Evolutionary conservation across 331 rosid genomes (phyloP), one percentile per base, ranked within the genome.

Genomic region (Prunus yedoensis): DNA sequence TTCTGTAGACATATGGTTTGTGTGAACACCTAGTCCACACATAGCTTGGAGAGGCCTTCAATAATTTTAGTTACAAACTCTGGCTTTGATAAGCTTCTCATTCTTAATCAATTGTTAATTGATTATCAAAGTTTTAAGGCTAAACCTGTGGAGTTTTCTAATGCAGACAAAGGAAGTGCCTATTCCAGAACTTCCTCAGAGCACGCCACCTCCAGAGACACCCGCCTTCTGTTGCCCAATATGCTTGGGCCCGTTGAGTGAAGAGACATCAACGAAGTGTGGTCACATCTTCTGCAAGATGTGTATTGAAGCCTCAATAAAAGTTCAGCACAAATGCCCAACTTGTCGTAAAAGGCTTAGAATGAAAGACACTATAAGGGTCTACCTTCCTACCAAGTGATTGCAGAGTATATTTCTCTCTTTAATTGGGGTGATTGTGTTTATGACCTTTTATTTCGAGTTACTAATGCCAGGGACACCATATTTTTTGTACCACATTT

Each of bases 221-320:
- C 73, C 85, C 2, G 66, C 82, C 57, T 81, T 86, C 47, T 81
- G 71, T 21, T 86, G 90, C 66, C 72, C 86, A 10, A 83, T 86
- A 43, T 86, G 90, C 78, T 69, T 78, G 59, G 82, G 82, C 10
- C 67, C 76, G n/a, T 51, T 86, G 69, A 81, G 59, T 41, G 88
- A 86, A 74, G 90, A 68, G 52, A 86, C 86, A 46, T 83, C 90
- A 17, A 83, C 90, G 0, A 86, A 79, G 71, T 86, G 90, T 41
- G 90, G 90, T 38, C 90, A 86, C 68, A 86, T 86, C 61, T 86
- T 86, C 83, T 86, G 90, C 77, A 86, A 86, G 79, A 70, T 63
- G 69, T 86, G 90, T 77, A 81, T 86, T 30, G 82, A 83, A 66
- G 78, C 81, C 17, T 87, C 90, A 13, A 78, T 86, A 35, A 81